Conservation (phyloP, 1,284 basidiomycete genomes). For the Cutaneotrichosporon sp. region DNA sequence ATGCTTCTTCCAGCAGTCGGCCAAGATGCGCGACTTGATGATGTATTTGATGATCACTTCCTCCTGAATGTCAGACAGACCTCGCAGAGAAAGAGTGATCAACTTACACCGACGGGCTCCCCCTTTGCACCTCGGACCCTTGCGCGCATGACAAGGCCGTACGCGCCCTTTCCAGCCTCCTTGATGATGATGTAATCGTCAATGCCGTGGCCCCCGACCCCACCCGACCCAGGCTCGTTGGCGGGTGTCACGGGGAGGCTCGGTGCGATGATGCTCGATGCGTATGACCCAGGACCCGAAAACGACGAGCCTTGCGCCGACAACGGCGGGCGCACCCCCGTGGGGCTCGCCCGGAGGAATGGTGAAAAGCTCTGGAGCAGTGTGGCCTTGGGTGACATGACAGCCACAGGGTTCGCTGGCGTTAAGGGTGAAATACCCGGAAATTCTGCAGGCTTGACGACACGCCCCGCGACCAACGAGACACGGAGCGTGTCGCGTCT, state of each 20-base stretch:
- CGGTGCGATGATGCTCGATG: conserved; percentile 46
- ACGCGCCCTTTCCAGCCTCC: conserved; percentile 93
- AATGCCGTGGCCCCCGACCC: conserved; percentile 51
- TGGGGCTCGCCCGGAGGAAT: conserved; percentile 30
- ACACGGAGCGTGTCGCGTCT: conserved; percentile 48
- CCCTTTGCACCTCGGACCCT: conserved; percentile 74
- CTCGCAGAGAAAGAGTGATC: background rate
- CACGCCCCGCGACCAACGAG: conserved; percentile 50
- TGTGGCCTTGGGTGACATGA: conserved; percentile 11
- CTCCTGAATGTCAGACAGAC: conserved; percentile 43
- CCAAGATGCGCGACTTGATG: conserved; percentile 96
- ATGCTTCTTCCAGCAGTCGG: conserved; percentile 99
- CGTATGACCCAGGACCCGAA: conserved; percentile 24
- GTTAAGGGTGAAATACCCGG: conserved; percentile 42
- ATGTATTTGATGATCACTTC: conserved; percentile 92
- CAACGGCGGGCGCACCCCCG: conserved; percentile 9
- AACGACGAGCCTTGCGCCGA: background rate
- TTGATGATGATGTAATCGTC: conserved; percentile 65
- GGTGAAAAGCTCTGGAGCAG: conserved; percentile 52
- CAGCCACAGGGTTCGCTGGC: conserved; percentile 19
- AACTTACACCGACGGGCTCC: conserved; percentile 69
- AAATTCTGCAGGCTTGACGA: conserved; percentile 48
- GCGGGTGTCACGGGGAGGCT: conserved; percentile 44
- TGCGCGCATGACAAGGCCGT: conserved; percentile 90
- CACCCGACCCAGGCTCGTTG: conserved; percentile 42